Evolutionary conservation across 2,329 filamentous ascomycete genomes (phyloP).

Genomic region (Trichoderma aggressivum): DNA sequence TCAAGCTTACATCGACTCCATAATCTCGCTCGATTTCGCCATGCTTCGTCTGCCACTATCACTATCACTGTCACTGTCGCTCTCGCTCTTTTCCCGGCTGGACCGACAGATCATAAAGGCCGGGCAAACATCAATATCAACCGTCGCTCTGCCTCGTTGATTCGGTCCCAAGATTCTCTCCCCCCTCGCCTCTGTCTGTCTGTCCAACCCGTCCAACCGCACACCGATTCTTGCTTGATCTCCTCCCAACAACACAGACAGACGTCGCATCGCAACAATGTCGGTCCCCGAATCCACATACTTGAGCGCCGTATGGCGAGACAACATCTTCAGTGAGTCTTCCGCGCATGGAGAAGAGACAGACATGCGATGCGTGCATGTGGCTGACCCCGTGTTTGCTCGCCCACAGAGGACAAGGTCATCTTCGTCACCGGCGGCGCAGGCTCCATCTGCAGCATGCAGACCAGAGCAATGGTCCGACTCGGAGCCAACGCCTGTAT

Average conservation of each 20-base stretch:
- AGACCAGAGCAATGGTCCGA: conserved; percentile 86
- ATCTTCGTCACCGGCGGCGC: conserved; percentile 94
- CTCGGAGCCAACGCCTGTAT: conserved; percentile 94
- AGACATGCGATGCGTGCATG: neutral
- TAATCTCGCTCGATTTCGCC: neutral
- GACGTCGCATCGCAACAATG: conserved; percentile 45
- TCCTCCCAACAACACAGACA: neutral
- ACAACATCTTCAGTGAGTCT: conserved; percentile 73
- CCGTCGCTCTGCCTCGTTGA: neutral
- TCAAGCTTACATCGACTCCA: neutral
- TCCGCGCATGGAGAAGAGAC: neutral
- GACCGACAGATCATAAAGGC: neutral
- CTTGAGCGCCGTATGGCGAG: conserved; percentile 78
- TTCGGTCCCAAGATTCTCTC: neutral
- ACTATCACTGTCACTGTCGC: neutral
- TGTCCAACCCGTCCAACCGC: neutral
- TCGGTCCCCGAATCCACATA: conserved; percentile 69
- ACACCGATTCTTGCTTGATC: no score
- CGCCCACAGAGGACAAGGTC: conserved; percentile 69
- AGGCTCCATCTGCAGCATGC: conserved; percentile 89
- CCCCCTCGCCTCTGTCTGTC: neutral
- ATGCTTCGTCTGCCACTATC: neutral
- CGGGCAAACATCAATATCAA: neutral
- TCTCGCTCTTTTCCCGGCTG: neutral
- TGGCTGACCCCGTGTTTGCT: neutral